These are phyloP conservation scores for bread wheat (Triticum aestivum) DNA, from an alignment of 176 grass and related monocot species.

Conservation along the genomic window DNA sequence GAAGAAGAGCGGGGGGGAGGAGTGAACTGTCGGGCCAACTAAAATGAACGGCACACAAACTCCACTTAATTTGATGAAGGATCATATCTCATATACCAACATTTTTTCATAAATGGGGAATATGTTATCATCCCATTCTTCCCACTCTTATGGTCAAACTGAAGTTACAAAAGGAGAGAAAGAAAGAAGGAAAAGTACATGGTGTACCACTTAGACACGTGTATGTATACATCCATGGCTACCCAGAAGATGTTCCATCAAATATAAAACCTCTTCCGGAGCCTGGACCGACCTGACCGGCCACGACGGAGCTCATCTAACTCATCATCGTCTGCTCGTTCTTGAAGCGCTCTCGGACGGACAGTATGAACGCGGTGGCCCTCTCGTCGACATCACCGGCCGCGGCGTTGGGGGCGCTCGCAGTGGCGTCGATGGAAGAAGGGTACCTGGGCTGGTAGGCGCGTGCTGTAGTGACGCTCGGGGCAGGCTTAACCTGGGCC, in stretches of 20 bases:
- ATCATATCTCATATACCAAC: not conserved
- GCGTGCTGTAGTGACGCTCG: slow-evolving; percentile 17
- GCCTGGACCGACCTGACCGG: not conserved
- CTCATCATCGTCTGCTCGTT: slow-evolving; percentile 34
- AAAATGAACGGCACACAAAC: not conserved
- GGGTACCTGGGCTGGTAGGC: slow-evolving; percentile 26
- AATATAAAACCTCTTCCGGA: slow-evolving; percentile 38
- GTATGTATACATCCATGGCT: not conserved
- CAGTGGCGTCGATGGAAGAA: slow-evolving; percentile 17
- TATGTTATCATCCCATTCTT: not conserved
- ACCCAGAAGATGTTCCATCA: slow-evolving; percentile 38
- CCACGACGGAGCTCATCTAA: not conserved
- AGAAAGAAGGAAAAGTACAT: not conserved
- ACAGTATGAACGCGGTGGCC: slow-evolving; percentile 45
- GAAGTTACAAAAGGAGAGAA: not conserved
- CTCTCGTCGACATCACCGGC: slow-evolving; percentile 36
- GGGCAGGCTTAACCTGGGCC: slow-evolving; percentile 13
- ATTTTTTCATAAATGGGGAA: not conserved
- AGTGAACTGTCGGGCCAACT: not conserved
- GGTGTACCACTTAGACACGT: no score
- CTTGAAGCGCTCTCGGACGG: slow-evolving; percentile 47
- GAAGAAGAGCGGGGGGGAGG: no score
- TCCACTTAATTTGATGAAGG: not conserved
- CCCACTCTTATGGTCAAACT: not conserved
- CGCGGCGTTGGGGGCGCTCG: not conserved